Evolutionary conservation across 2,329 filamentous ascomycete genomes (phyloP), one percentile per base, ranked within the genome.

Genomic region (Xylariales sp.): DNA sequence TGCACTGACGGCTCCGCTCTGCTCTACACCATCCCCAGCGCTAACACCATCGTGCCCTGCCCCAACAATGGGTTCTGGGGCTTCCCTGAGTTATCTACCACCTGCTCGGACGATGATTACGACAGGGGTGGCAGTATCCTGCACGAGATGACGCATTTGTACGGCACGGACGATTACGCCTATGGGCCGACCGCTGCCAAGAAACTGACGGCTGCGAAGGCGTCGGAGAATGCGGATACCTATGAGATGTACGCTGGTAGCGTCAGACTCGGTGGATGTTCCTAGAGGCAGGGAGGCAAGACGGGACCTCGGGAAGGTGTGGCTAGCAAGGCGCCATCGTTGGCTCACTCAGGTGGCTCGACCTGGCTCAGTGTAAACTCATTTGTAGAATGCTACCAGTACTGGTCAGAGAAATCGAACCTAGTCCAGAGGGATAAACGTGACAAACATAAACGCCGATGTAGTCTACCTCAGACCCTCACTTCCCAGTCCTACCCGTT

Each of bases 401-500:
- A n/a, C n/a, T n/a, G n/a, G n/a, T n/a, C n/a, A n/a, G n/a, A n/a
- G n/a, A n/a, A n/a, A n/a, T n/a, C n/a, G n/a, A n/a, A n/a, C n/a
- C n/a, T n/a, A n/a, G n/a, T n/a, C n/a, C n/a, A n/a, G n/a, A n/a
- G n/a, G n/a, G n/a, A n/a, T n/a, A n/a, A n/a, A n/a, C n/a, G n/a
- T n/a, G n/a, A n/a, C n/a, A n/a, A n/a, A n/a, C n/a, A n/a, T n/a
- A n/a, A n/a, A n/a, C n/a, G n/a, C n/a, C n/a, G n/a, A n/a, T n/a
- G n/a, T n/a, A n/a, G n/a, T n/a, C n/a, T n/a, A n/a, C n/a, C n/a
- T n/a, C n/a, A n/a, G n/a, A 27, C 24, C 8, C 8, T 27, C 24
- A 36, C 9, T 15, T n/a, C 68, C 70, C 12, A 60, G 60, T 2
- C 71, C 69, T 24, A 84, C 65, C 16, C 70, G 68, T 61, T 86